Evolutionary conservation across 345 rosid genomes (phyloP).

Genomic region (Gossypium australe): DNA sequence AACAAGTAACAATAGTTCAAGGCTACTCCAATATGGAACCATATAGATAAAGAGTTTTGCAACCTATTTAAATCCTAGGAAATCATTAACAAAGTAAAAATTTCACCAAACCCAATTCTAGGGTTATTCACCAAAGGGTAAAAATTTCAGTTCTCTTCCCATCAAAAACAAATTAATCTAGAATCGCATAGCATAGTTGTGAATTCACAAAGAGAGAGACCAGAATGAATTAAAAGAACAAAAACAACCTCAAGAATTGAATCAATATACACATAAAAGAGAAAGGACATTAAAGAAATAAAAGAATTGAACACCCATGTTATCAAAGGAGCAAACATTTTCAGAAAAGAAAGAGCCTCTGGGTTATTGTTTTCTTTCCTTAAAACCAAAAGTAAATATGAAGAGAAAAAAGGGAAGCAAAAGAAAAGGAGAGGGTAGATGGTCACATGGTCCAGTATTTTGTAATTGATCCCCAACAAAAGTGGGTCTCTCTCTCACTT

Average conservation of each 20-base stretch:
- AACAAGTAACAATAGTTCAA: neutral
- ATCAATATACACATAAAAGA: neutral
- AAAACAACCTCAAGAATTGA: neutral
- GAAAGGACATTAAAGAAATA: neutral
- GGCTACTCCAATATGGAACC: neutral
- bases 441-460: constrained; percentile 17
- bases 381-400: neutral
- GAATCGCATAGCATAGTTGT: neutral
- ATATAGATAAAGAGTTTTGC: neutral
- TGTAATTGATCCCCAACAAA: constrained; percentile 30
- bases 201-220: neutral
- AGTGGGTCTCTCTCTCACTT: constrained; percentile 19
- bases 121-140: neutral
- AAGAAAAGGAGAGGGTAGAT: neutral
- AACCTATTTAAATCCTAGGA: neutral
- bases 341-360: neutral
- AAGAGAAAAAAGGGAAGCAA: neutral
- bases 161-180: neutral
- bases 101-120: neutral
- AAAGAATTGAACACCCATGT: neutral
- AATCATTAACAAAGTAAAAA: neutral
- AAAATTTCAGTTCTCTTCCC: neutral
- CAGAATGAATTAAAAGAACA: neutral
- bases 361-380: neutral
- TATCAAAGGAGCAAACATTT: neutral